Evolutionary conservation across 2,329 filamentous ascomycete genomes (phyloP), one percentile per base, ranked within the genome.

Genomic region (Akanthomyces muscarius): DNA sequence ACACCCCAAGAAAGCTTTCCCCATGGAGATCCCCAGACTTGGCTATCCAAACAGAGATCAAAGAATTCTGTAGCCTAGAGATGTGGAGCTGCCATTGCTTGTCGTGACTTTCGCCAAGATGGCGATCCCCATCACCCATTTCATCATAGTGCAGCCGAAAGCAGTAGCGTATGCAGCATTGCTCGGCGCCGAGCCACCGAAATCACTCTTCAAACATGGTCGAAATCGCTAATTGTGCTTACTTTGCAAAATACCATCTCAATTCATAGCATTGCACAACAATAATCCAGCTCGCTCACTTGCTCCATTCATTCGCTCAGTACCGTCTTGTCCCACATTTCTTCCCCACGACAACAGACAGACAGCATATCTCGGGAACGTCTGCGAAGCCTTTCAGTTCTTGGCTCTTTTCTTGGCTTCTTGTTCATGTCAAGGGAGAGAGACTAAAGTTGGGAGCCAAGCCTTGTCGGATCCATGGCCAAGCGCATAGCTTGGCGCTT

Each of bases 391-490:
- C 8, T 11, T 23, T 47, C n/a, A 21, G n/a, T 23, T 18, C 21
- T 51, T 25, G 21, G 47, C 50, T 18, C 13, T 4, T 21, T 48
- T 36, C 28, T 52, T 36, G n/a, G 21, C 13, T 25, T 30, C 2
- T 18, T 33, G 33, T 44, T 14, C 5, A 11, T 33, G 21, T 16
- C 5, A 7, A 4, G 13, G 5, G 51, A 21, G 30, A 41, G 33
- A n/a, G n/a, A 18, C 16, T 25, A 56, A 28, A n/a, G 14, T 44
- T 56, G 53, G 7, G 28, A n/a, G 54, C 54, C 54, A 57, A 57
- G 54, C 18, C 38, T 57, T 55, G 13, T 57, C 23, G 23, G 54
- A 14, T 57, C 54, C 54, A 57, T 41, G n/a, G 41, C 41, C 41
- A 45, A 57, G 36, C 45, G 23, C 23, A 21, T 7, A 48, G 23